Base-by-base conservation (phyloP, 192 early-diverging fungal genomes). In the Polychytrium aggregatum region DNA sequence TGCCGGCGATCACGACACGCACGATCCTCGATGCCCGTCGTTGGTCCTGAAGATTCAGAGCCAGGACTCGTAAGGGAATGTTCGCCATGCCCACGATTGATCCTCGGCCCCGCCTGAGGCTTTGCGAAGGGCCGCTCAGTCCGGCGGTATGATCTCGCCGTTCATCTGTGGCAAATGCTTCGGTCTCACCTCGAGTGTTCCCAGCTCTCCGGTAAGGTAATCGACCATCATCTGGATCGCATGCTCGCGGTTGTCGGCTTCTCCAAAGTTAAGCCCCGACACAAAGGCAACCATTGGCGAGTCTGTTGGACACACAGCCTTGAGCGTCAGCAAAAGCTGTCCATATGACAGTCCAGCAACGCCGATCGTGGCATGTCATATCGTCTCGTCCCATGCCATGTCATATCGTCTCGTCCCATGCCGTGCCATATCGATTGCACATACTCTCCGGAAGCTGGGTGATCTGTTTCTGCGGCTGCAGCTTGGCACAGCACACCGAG, bases 1-100 rank as follows among this genome's bases (percentile, higher is more conserved):
- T 81, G 27, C 91, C 92, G 8, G 76, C 83, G 3, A 96, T 48
- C 28, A 97, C 71, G 0, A 92, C 59, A 13, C 86, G 69, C 13
- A 70, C 68, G 44, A 96, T 83, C 18, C 59, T 64, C 0, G 85
- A 55, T 28, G 55, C 65, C 14, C 39, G 37, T 14, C 29, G 39
- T 68, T 87, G 82, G 31, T 82, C 76, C 62, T 82, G 41, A 5
- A 13, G n/a, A 10, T 36, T n/a, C n/a, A n/a, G n/a, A n/a, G n/a
- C n/a, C n/a, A n/a, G n/a, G n/a, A n/a, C n/a, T n/a, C n/a, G n/a
- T n/a, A n/a, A n/a, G n/a, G n/a, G n/a, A n/a, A n/a, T n/a, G n/a
- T n/a, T n/a, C n/a, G n/a, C n/a, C n/a, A n/a, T n/a, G n/a, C n/a
- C n/a, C n/a, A n/a, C n/a, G n/a, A n/a, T n/a, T n/a, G n/a, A n/a